These are phyloP conservation scores for Lachnellula arida DNA, from an alignment of 2,329 filamentous ascomycete species.

Conservation along the genomic window DNA sequence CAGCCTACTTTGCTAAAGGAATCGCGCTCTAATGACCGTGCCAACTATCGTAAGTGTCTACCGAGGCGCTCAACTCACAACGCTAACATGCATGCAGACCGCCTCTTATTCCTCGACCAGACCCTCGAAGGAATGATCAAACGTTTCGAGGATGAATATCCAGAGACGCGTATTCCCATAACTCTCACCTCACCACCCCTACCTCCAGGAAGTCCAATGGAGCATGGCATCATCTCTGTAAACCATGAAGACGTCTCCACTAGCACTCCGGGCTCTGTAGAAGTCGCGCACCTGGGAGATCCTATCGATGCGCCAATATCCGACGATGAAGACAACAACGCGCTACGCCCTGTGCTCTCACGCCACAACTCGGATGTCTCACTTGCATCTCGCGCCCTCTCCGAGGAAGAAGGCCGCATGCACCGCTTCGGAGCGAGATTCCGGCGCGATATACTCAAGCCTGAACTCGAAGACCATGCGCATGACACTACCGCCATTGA, in stretches of 20 bases:
- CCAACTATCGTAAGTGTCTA: constrained; percentile 65
- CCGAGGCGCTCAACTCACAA: neutral
- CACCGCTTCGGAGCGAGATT: constrained; percentile 65
- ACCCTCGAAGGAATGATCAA: constrained; percentile 89
- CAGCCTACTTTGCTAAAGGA: constrained; percentile 80
- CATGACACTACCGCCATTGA: constrained; percentile 40
- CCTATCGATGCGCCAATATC: constrained; percentile 29
- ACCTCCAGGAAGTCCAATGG: constrained; percentile 26
- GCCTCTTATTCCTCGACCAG: constrained; percentile 79
- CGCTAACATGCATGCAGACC: constrained; percentile 43
- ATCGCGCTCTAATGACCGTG: constrained; percentile 63
- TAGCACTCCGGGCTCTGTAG: neutral
- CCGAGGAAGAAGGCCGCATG: constrained; percentile 65
- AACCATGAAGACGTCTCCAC: constrained; percentile 3
- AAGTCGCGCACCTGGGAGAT: neutral
- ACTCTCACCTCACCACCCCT: constrained; percentile 3
- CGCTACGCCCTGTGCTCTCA: constrained; percentile 40
- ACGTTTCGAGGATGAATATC: constrained; percentile 94
- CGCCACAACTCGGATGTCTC: constrained; percentile 64
- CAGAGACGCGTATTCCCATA: constrained; percentile 62
- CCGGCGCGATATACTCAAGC: constrained; percentile 56
- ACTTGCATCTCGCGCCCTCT: constrained; percentile 58
- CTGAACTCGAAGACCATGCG: constrained; percentile 21
- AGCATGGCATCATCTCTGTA: constrained; percentile 29
- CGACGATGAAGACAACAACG: constrained; percentile 36